Evolutionary conservation across 2,329 filamentous ascomycete genomes (phyloP).

Genomic region (Conoideocrella luteorostrata): DNA sequence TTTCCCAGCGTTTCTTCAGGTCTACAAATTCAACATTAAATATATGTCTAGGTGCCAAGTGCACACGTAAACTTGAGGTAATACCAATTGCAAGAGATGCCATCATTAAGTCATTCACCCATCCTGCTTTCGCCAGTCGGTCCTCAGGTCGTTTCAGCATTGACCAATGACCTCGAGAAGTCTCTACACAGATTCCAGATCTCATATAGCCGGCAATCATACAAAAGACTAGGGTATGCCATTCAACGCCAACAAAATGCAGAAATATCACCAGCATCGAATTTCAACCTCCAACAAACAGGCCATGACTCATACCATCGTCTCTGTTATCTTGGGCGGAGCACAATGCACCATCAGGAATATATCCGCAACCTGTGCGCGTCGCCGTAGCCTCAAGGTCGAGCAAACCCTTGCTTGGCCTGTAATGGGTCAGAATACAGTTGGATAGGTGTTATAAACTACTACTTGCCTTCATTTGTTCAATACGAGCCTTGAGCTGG

Average conservation of each 20-base stretch:
- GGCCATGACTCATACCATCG: not conserved
- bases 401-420: constrained; percentile 24
- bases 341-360: constrained; percentile 3
- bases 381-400: constrained; percentile 16
- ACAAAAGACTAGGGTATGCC: constrained; percentile 23
- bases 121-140: no score
- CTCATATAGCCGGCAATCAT: constrained; percentile 11
- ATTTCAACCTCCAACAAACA: not conserved
- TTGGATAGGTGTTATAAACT: not conserved
- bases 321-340: not conserved
- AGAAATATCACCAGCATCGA: constrained; percentile 12
- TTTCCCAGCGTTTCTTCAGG: no score
- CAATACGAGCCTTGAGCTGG: constrained; percentile 93
- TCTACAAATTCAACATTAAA: no score
- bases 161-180: not conserved
- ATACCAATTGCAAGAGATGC: no score
- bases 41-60: no score
- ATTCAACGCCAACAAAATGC: constrained; percentile 28
- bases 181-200: not conserved
- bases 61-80: no score
- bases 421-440: constrained; percentile 7
- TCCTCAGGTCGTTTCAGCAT: not conserved
- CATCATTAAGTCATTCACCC: constrained; percentile 3
- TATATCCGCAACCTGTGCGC: not conserved
- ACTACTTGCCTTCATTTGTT: constrained; percentile 80